These are phyloP conservation scores for Piper betle DNA, from an alignment of 164 flowering plant genomes.

Conservation along the genomic window DNA sequence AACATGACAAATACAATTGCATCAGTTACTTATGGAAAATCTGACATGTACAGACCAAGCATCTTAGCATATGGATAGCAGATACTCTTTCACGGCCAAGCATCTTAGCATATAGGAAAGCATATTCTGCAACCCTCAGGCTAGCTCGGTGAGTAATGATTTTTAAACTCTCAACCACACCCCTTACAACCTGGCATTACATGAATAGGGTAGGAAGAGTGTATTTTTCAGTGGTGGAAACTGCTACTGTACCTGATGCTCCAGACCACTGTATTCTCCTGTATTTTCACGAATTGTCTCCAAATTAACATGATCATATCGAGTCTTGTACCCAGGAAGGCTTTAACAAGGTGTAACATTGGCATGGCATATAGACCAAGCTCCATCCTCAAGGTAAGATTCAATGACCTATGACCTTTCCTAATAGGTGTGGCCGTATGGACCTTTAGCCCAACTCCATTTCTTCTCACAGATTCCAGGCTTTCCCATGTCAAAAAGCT, in stretches of 20 bases:
- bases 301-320: slow-evolving; percentile 85
- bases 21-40: background rate
- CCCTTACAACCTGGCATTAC: slow-evolving; percentile 70
- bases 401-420: slow-evolving; percentile 90
- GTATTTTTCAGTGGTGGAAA: background rate
- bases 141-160: slow-evolving; percentile 96
- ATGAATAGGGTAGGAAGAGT: background rate
- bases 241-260: slow-evolving; percentile 56
- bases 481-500: slow-evolving; percentile 97
- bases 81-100: slow-evolving; percentile 82
- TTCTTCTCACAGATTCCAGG: slow-evolving; percentile 72
- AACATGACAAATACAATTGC: background rate
- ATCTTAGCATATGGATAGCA: slow-evolving; percentile 96
- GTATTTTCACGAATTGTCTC: slow-evolving; percentile 91
- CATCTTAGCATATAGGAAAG: slow-evolving; percentile 85
- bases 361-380: slow-evolving; percentile 90
- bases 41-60: slow-evolving; percentile 16
- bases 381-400: slow-evolving; percentile 86
- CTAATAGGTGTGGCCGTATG: slow-evolving; percentile 99
- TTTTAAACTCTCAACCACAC: slow-evolving; percentile 97
- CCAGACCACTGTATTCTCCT: slow-evolving; percentile 99
- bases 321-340: slow-evolving; percentile 85
- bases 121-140: slow-evolving; percentile 93
- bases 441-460: slow-evolving; percentile 84
- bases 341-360: slow-evolving; percentile 94